phyloP scores from a whole-genome alignment of 2,329 filamentous ascomycete species.

The Dendryphion nanum region DNA sequence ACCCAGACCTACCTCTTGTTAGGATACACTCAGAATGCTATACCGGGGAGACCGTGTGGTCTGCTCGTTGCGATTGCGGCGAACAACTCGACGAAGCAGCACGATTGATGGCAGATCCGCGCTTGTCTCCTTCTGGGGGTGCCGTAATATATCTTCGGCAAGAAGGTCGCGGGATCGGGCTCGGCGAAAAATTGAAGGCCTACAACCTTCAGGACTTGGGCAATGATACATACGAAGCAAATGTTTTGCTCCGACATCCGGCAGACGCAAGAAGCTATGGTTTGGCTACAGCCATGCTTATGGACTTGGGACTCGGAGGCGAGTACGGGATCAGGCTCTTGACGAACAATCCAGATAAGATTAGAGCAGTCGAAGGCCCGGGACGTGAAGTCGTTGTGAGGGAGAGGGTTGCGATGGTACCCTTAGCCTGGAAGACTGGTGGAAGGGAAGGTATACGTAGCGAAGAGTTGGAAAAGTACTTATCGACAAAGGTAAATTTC shows the following conservation, averaged over 20 bases:
- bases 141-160: constrained; percentile 95
- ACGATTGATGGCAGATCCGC: constrained; percentile 77
- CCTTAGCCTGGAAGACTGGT: constrained; percentile 83
- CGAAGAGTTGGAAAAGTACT: constrained; percentile 87
- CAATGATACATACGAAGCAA: constrained; percentile 96
- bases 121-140: constrained; percentile 64
- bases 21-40: constrained; percentile 98
- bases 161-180: constrained; percentile 91
- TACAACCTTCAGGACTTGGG: constrained; percentile 97
- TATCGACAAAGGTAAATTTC: constrained; percentile 81
- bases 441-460: constrained; percentile 78
- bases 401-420: constrained; percentile 93
- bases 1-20: constrained; percentile 66
- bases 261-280: constrained; percentile 95
- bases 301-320: constrained; percentile 72
- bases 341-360: constrained; percentile 98
- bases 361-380: constrained; percentile 88
- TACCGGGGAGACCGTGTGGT: constrained; percentile 98
- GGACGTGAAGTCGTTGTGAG: constrained; percentile 82
- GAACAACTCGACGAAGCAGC: constrained; percentile 97
- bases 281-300: constrained; percentile 90
- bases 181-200: constrained; percentile 94
- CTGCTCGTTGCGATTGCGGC: constrained; percentile 93
- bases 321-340: constrained; percentile 75
- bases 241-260: constrained; percentile 84